Percentiles rank a stretch among this genome's conserved stretches.
Evolutionary conservation across 345 rosid species (phyloP).

Genomic region (Eucalyptus erythrocorys): DNA sequence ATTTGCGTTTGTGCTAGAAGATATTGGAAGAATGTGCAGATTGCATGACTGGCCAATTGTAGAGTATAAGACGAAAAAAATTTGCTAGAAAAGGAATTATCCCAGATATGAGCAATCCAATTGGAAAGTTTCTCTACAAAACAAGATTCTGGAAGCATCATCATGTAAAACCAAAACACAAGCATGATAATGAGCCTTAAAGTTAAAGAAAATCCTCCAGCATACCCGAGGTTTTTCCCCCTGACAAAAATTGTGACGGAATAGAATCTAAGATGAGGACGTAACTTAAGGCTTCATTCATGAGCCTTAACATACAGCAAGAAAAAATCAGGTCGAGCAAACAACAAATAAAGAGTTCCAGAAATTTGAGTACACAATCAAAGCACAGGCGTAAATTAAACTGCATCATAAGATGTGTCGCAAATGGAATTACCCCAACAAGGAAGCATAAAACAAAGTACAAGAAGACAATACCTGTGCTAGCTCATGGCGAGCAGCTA

Average conservation of each 20-base stretch:
- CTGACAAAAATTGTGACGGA: neutral
- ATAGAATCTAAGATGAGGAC: neutral
- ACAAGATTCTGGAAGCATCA: neutral
- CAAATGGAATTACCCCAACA: neutral
- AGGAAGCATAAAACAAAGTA: neutral
- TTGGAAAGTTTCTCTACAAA: neutral
- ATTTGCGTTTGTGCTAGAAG: neutral
- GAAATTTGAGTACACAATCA: neutral
- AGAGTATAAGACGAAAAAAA: neutral
- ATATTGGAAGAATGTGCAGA: neutral
- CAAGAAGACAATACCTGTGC: conserved; percentile 44
- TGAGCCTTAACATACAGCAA: neutral
- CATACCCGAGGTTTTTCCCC: neutral
- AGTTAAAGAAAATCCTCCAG: neutral
- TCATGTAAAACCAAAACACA: neutral
- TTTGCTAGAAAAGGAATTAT: neutral
- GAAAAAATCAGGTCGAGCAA: neutral
- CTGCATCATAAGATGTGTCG: neutral
- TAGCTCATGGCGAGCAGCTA: conserved; percentile 75
- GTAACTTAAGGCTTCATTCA: neutral
- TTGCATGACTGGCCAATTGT: neutral
- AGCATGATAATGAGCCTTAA: neutral
- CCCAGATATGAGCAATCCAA: neutral
- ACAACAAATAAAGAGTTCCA: neutral
- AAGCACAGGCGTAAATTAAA: neutral